A percentile compares a stretch with the other conserved stretches of the same genome.
phyloP scores from a whole-genome alignment of 768 basidiomycete species.

The Lentinus brumalis region DNA sequence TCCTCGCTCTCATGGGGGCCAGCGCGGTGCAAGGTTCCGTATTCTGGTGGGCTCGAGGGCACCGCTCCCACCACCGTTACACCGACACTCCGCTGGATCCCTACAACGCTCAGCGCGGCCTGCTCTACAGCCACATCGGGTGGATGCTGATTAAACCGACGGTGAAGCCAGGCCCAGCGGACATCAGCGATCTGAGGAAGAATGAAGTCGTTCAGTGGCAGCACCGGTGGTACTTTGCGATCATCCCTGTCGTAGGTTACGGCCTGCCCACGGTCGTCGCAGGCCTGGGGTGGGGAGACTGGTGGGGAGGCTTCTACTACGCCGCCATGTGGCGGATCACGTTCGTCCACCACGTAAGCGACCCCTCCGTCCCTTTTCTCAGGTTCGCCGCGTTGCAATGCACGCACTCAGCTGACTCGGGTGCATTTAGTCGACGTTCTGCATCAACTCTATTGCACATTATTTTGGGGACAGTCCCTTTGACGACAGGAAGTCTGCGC shows the following conservation, averaged over 20 bases:
- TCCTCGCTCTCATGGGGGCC: conserved; percentile 46
- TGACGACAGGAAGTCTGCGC: conserved; percentile 57
- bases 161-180: conserved; percentile 49
- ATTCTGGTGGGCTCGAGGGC: conserved; percentile 58
- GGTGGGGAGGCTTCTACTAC: conserved; percentile 54
- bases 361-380: background rate
- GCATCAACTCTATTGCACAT: conserved; percentile 62
- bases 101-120: conserved; percentile 54
- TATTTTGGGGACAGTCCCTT: conserved; percentile 57
- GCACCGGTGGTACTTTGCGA: conserved; percentile 47
- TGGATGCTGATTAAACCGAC: conserved; percentile 58
- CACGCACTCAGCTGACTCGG: background rate
- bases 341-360: conserved; percentile 53
- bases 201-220: conserved; percentile 55
- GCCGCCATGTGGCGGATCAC: conserved; percentile 48
- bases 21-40: conserved; percentile 57
- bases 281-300: conserved; percentile 55
- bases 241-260: conserved; percentile 48
- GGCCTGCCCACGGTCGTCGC: conserved; percentile 49
- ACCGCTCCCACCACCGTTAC: conserved; percentile 54
- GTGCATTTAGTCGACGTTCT: conserved; percentile 47
- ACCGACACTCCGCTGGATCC: conserved; percentile 63
- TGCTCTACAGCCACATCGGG: conserved; percentile 50
- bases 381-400: background rate
- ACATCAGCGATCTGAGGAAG: conserved; percentile 49